Evolutionary conservation across 2,329 filamentous ascomycete genomes (phyloP), one percentile per base, ranked within the genome.

Genomic region (Chaetomium sp.): DNA sequence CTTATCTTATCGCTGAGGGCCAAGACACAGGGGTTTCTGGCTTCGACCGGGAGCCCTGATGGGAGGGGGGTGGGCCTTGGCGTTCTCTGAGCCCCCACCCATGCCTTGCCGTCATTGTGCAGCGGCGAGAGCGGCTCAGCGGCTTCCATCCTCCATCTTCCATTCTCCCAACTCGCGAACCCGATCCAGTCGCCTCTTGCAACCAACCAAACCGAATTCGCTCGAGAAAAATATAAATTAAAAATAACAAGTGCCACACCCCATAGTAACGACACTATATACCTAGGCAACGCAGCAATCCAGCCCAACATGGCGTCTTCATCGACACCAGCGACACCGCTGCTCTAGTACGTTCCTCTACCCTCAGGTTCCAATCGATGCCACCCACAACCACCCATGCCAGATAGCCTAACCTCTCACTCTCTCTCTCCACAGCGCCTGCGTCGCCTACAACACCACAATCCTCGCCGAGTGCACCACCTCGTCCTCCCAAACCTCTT

Each of bases 381-480:
- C 21, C 12, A 38, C 51, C 49, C 19, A 57, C 53, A 53, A 25
- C 60, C n/a, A 60, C 54, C 54, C 55, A 60, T 63, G 57, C 57
- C 67, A 29, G 25, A 10, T 27, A 53, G 31, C 8, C n/a, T 23
- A 47, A 47, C 6, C 42, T 9, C 10, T n/a, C 10, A 29, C 25
- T 45, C 27, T 61, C 49, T 54, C 53, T 67, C 38, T 65, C 29
- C 51, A 10, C 73, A 97, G 93, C 81, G 89, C 92, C 71, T 98
- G 95, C 81, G 95, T 99, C 78, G 93, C 95, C 58, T 89, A 98
- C 80, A 90, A 95, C 74, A 91, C 87, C 62, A 98, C 93, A 54
- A 97, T 99, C 79, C 88, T 99, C 67, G 82, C 91, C 74, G 95
- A 99, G 81, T 94, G 96, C 81, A 96, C 92, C 57, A 89, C 92